phyloP scores from a whole-genome alignment of 148 eudicot genomes.

The Rhododendron molle region DNA sequence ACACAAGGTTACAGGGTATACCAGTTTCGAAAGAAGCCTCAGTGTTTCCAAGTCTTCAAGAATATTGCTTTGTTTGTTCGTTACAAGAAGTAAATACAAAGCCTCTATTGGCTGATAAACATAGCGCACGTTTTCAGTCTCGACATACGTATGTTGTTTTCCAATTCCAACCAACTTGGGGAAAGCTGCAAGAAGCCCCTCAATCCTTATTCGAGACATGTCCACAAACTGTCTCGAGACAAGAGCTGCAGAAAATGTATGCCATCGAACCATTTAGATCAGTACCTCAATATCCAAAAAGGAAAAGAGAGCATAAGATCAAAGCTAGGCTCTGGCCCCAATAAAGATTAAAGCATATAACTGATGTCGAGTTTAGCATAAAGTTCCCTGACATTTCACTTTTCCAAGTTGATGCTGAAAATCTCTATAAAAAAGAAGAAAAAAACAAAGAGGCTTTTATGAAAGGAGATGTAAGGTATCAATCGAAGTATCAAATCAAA shows the following conservation, averaged over 20 bases:
- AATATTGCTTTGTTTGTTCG: conserved; percentile 96
- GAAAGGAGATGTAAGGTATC: neutral
- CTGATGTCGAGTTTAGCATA: neutral
- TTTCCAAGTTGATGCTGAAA: neutral
- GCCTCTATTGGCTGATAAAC: conserved; percentile 96
- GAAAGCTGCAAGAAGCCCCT: conserved; percentile 94
- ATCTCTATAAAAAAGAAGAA: neutral
- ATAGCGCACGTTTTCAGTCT: conserved; percentile 97
- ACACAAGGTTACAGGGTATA: conserved; percentile 38
- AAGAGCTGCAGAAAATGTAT: conserved; percentile 49
- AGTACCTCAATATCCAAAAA: too few species aligned
- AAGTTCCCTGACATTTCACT: neutral
- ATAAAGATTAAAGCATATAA: neutral
- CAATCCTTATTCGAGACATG: conserved; percentile 87
- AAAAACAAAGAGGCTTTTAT: neutral
- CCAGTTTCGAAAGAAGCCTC: conserved; percentile 91
- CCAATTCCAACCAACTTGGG: conserved; percentile 96
- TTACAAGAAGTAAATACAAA: conserved; percentile 77
- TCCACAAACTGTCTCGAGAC: conserved; percentile 92
- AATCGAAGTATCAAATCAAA: neutral
- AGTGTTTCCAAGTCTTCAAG: conserved; percentile 97
- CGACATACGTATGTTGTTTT: conserved; percentile 94
- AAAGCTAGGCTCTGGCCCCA: too few species aligned
- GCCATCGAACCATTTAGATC: neutral
- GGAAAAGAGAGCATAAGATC: too few species aligned